Conservation (phyloP, 2,329 filamentous ascomycete species). For the Taxawa tesnikishii region DNA sequence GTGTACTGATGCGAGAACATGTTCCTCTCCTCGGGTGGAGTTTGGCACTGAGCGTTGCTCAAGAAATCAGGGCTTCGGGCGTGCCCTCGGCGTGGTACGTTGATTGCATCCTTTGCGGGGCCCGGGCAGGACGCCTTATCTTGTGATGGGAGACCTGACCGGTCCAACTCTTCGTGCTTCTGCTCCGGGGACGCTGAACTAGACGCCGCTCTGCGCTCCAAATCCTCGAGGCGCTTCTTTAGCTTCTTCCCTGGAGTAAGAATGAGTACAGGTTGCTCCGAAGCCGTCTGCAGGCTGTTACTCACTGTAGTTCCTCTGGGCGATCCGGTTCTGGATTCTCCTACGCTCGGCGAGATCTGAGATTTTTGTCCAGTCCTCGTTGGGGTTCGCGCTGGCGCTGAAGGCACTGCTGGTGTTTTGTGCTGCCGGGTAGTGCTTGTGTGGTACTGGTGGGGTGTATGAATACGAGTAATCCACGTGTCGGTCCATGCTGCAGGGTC, state of each 20-base stretch:
- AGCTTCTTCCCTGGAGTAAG: constrained; percentile 91
- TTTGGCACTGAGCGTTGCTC: constrained; percentile 1
- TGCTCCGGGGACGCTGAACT: constrained; percentile 48
- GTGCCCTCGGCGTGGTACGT: constrained; percentile 49
- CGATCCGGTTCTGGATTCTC: constrained; percentile 94
- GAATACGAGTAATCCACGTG: constrained; percentile 31
- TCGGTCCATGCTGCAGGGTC: constrained; percentile 36
- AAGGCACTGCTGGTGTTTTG: constrained; percentile 88
- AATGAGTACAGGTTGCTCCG: not conserved
- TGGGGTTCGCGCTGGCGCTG: constrained; percentile 84
- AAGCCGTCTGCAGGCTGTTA: too few species aligned
- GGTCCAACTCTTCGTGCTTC: constrained; percentile 40
- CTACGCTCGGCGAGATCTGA: constrained; percentile 89
- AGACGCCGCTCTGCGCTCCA: constrained; percentile 64
- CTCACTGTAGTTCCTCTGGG: constrained; percentile 92
- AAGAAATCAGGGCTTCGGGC: not conserved
- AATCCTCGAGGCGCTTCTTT: constrained; percentile 76
- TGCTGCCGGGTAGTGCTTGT: constrained; percentile 52
- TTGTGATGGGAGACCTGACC: constrained; percentile 9
- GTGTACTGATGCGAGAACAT: constrained; percentile 56
- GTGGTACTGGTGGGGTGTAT: constrained; percentile 27
- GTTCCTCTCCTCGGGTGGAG: constrained; percentile 42
- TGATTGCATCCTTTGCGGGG: not conserved
- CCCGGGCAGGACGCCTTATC: constrained; percentile 2
- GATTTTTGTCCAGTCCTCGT: constrained; percentile 99